Percentiles rank a stretch among this genome's conserved stretches.
phyloP scores from a whole-genome alignment of 345 rosid species.

The Boechera stricta region DNA sequence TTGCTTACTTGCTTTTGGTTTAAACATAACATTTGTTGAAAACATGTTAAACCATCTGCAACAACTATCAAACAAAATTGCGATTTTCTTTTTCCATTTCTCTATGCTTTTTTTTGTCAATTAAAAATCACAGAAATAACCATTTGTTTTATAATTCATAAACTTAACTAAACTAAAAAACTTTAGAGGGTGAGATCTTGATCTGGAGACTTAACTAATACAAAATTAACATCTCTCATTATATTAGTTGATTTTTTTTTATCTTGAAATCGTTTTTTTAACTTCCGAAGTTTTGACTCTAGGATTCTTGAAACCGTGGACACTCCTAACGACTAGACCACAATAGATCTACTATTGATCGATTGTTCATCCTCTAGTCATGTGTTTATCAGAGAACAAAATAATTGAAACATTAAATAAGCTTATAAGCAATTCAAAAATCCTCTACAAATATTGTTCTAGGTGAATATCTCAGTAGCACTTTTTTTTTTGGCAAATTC shows the following conservation, averaged over 20 bases:
- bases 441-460: neutral
- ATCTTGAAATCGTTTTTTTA: no score
- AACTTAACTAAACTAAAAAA: neutral
- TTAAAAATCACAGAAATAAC: neutral
- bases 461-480: neutral
- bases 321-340: no score
- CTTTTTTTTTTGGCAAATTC: neutral
- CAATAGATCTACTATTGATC: no score
- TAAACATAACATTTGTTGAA: neutral
- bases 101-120: neutral
- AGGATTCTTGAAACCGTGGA: no score
- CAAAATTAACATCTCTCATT: neutral
- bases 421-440: neutral
- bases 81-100: neutral
- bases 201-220: neutral
- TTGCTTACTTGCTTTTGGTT: neutral
- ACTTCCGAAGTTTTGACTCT: no score
- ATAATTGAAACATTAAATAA: neutral
- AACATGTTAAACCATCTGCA: conserved; percentile 13
- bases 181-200: neutral
- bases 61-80: conserved; percentile 1
- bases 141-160: neutral
- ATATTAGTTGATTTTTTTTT: no score
- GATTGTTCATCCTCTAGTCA: no score
- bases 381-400: no score